Evolutionary conservation across 2,329 filamentous ascomycete genomes (phyloP), one percentile per base, ranked within the genome.

Genomic region (Magnaporthales sp.): DNA sequence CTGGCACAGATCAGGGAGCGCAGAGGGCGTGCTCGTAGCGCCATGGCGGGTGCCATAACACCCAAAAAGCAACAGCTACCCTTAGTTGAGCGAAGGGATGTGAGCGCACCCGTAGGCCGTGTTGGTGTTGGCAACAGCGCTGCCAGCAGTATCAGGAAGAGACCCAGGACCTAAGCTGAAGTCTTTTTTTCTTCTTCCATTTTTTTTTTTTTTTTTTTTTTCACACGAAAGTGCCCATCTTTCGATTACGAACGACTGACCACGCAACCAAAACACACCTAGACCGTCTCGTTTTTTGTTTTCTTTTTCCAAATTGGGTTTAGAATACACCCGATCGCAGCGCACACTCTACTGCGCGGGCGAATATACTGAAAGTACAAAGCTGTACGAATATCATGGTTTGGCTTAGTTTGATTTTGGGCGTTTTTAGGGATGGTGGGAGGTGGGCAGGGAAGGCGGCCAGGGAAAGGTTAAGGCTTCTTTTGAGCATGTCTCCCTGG

Each of bases 1-100:
- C 82, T 94, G 19, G 89, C 89, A 66, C 87, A 89, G 74, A 93
- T 94, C 70, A 84, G 88, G 66, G 88, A 91, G 77, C 83, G 91
- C 30, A 80, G 91, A 66, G 90, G 89, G 7, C 81, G 91, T 62
- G 89, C 91, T 67, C 83, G 87, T 70, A 91, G 89, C 74, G 85
- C 89, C 67, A 87, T 87, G 4, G 83, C 86, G 65, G 86, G 86
- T 2, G 83, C 86, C 6, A 79, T 83, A 68, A 90, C 89, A 56
- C 87, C 87, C 10, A 79, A 81, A 68, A 86, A 84, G 76, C 54
- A 58, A 26, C 82, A 84, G 75, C 84, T 85, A 81, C 74, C 86
- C 54, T 79, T 82, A 68, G 85, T 81, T 29, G 76, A 76, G 67
- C 77, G 81, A 72, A 79, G 82, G 70, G 78, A 84, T 58, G 77